These are phyloP conservation scores for Alternaria consortialis DNA, from an alignment of 2,329 filamentous ascomycete genomes.

Conservation along the genomic window DNA sequence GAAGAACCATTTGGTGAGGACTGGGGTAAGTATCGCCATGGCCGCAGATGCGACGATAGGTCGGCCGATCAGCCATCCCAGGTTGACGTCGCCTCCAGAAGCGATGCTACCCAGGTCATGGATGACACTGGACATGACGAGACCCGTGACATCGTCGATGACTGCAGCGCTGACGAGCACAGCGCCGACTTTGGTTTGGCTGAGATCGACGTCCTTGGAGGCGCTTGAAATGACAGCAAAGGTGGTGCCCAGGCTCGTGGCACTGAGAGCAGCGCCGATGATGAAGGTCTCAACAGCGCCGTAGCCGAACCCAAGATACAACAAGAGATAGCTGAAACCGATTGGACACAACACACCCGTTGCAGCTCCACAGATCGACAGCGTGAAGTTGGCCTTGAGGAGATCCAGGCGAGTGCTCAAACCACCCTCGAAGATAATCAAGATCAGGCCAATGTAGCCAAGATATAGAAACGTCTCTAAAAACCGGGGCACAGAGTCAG, in stretches of 20 bases:
- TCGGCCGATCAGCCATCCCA: conserved; percentile 38
- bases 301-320: conserved; percentile 57
- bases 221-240: conserved; percentile 47
- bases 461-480: conserved; percentile 52
- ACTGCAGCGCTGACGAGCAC: conserved; percentile 59
- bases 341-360: conserved; percentile 58
- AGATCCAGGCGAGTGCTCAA: conserved; percentile 58
- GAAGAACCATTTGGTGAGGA: conserved; percentile 48
- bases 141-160: conserved; percentile 58
- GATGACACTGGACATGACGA: conserved; percentile 54
- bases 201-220: conserved; percentile 51
- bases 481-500: conserved; percentile 2
- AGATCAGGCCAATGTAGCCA: conserved; percentile 60
- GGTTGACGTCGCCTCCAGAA: conserved; percentile 18
- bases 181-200: conserved; percentile 56
- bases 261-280: conserved; percentile 40
- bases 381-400: conserved; percentile 56
- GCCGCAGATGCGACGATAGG: conserved; percentile 39
- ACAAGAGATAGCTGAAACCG: conserved; percentile 47
- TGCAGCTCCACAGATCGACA: conserved; percentile 55
- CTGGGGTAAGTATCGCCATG: conserved; percentile 31
- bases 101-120: conserved; percentile 32
- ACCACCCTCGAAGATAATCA: conserved; percentile 63
- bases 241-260: conserved; percentile 43
- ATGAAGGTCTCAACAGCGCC: conserved; percentile 40